Evolutionary conservation across 1,284 basidiomycete species (phyloP), one percentile per base, ranked within the genome.

Genomic region (Neolentinus lepideus): DNA sequence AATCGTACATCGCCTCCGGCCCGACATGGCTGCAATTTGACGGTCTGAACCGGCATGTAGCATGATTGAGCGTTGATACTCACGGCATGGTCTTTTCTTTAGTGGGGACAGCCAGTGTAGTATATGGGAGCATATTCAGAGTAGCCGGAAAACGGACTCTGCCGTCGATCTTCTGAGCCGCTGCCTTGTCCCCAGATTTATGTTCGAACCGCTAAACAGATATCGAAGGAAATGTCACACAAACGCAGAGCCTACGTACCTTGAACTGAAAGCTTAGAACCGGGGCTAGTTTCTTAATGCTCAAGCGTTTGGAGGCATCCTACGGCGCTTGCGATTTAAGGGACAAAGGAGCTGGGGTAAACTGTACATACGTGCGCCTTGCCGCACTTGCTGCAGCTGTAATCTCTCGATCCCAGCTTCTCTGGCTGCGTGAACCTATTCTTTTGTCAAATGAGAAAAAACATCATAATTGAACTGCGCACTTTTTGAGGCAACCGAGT

Each of bases 221-320:
- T 52, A 38, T 45, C 48, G 2, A 58, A 29, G 47, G 6, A 50
- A 16, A 3, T 26, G 24, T 50, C 22, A 21, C 27, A 22, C 22
- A 9, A 22, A 3, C 47, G 16, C 46, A 57, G 47, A 9, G 51
- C 52, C 66, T 43, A 54, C 38, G 19, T 43, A 92, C 94, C 80
- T 98, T 99, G 73, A 99, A 88, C 69, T 98, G 96, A 63, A 98
- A 92, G 62, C 90, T 93, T 48, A 99, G 75, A 0, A 97, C 93
- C 0, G 92, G 90, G 0, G 96, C 94, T 2, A 99, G 76, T 59
- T 88, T 88, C 56, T 81, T 83, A 62, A 98, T 85, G 60, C 85
- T 90, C 53, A 98, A 72, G 47, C 92, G 86, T 66, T 95, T 94
- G 62, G 81, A 90, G 0, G 89, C 90, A 60, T 85, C 82, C 81